Conservation (phyloP, 2,329 filamentous ascomycete species). For the Cryphonectria carpinicola region DNA sequence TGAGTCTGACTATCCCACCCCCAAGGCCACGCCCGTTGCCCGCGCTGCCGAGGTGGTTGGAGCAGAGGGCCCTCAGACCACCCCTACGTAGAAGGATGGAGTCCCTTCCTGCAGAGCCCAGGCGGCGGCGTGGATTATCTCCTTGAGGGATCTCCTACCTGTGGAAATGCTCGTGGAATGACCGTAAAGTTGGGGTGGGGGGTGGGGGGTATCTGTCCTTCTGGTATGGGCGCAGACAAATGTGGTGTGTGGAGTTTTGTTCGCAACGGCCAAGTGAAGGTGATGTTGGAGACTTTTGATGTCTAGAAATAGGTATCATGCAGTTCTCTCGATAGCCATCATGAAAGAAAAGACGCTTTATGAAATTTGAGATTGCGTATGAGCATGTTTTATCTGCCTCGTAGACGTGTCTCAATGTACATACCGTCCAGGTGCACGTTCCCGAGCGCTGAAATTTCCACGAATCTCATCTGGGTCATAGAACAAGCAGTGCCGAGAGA, state of each 20-base stretch:
- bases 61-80: not conserved
- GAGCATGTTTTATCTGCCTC: not conserved
- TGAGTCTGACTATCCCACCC: not conserved
- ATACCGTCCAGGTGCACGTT: not conserved
- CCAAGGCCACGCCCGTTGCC: slow-evolving; percentile 4
- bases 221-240: not conserved
- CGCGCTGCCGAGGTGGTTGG: not conserved
- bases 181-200: no score
- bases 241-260: not conserved
- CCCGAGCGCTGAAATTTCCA: no score
- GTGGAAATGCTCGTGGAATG: not conserved
- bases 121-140: not conserved
- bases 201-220: not conserved
- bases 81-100: not conserved
- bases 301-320: not conserved
- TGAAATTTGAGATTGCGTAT: not conserved
- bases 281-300: not conserved
- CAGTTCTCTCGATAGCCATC: not conserved
- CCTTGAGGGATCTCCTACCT: not conserved
- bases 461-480: not conserved
- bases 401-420: not conserved
- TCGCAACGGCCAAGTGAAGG: not conserved
- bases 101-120: not conserved
- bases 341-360: not conserved
- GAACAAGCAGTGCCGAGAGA: no score